Base-by-base conservation (phyloP, 1,284 basidiomycete genomes). In the Xerocomus nothofagi region DNA sequence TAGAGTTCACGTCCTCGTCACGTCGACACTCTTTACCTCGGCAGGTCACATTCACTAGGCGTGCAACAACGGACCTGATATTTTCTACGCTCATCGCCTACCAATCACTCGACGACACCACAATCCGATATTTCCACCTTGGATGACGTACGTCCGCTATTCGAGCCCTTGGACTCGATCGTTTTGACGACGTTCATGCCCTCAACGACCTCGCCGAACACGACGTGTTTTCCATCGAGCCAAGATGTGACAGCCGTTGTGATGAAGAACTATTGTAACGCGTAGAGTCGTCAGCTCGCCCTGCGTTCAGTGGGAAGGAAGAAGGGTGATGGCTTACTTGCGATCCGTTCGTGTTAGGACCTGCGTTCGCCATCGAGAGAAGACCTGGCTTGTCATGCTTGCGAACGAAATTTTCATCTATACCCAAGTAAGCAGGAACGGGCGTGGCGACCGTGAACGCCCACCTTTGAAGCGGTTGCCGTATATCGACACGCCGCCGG, bases 401-500 rank as follows among this genome's bases (percentile, higher is more conserved):
- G 53, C 85, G 68, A 20, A 76, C 71, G 68, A 98, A 98, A 72
- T 89, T 92, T 73, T 98, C 95, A 63, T 98, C 93, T 82, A 61
- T 50, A 30, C 10, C 39, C 44, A 24, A 24, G 9, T 9, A 21
- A 38, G 31, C 14, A 41, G 20, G 12, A 31, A 34, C 39, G n/a
- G n/a, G n/a, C n/a, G n/a, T n/a, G n/a, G n/a, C n/a, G n/a, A n/a
- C n/a, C n/a, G n/a, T n/a, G n/a, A n/a, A n/a, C 6, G 72, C 77
- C 23, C 50, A 89, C 87, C 88, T 30, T 69, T 54, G 61, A 89
- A 92, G 60, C 84, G 87, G 53, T 82, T 78, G 15, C 95, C 96
- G 57, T 96, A 98, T 64, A 98, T 97, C 15, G 86, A 91, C 64
- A 86, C 84, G 30, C 91, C 92, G 37, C 96, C 96, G 0, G 93